phyloP scores from a whole-genome alignment of 768 basidiomycete species.

The Kwoniella dejecticola region DNA sequence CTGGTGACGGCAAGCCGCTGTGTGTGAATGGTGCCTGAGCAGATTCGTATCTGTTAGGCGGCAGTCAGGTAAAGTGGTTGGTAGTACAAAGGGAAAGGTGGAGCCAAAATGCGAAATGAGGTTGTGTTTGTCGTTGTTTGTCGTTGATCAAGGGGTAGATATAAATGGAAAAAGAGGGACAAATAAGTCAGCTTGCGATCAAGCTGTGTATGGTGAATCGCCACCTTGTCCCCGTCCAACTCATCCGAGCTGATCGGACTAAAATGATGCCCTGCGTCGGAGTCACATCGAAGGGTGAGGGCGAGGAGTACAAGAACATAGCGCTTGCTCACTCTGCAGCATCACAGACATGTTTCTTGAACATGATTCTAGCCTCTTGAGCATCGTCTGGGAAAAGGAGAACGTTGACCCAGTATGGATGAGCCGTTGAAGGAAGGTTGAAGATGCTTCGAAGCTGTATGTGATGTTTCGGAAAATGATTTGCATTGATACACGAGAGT shows the following conservation, averaged over 20 bases:
- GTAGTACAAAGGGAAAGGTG: neutral
- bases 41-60: constrained; percentile 49
- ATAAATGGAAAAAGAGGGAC: too few species aligned
- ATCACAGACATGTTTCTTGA: constrained; percentile 51
- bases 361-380: constrained; percentile 48
- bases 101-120: neutral
- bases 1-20: constrained; percentile 38
- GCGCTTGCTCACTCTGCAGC: constrained; percentile 44
- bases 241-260: neutral
- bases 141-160: too few species aligned
- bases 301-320: too few species aligned
- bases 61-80: neutral
- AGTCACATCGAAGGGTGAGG: too few species aligned
- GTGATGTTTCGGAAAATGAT: neutral
- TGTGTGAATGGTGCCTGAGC: constrained; percentile 40
- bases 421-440: constrained; percentile 47
- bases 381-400: constrained; percentile 45
- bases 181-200: too few species aligned
- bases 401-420: constrained; percentile 52
- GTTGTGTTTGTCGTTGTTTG: too few species aligned
- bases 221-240: too few species aligned
- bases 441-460: constrained; percentile 46
- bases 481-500: neutral
- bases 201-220: too few species aligned
- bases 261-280: too few species aligned